Percentiles rank a stretch among this genome's conserved stretches.
phyloP scores from a whole-genome alignment of 192 early-diverging fungal genomes.

The Chytriomyces confervae region DNA sequence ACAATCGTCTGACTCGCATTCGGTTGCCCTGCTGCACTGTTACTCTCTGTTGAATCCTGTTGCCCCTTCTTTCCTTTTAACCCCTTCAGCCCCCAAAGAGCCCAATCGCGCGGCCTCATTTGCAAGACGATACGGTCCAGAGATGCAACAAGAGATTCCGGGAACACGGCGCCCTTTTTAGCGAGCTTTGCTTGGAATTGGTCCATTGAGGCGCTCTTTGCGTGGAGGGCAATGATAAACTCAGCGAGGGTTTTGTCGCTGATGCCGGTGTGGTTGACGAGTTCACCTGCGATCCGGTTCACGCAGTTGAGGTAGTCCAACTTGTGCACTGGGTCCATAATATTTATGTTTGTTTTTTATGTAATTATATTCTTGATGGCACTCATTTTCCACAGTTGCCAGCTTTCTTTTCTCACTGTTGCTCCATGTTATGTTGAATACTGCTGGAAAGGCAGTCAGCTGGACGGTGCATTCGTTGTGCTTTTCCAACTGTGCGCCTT shows the following conservation, averaged over 20 bases:
- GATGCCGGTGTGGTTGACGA: slow-evolving; percentile 90
- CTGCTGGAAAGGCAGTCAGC: too few species aligned
- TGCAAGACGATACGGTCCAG: slow-evolving; percentile 88
- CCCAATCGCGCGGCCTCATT: slow-evolving; percentile 59
- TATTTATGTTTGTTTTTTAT: too few species aligned
- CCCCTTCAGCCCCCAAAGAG: slow-evolving; percentile 4
- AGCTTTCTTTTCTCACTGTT: too few species aligned
- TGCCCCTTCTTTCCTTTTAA: slow-evolving; percentile 31
- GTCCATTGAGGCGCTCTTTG: slow-evolving; percentile 59
- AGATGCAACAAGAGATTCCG: slow-evolving; percentile 79
- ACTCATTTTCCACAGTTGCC: too few species aligned
- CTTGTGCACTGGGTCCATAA: neutral
- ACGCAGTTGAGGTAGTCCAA: slow-evolving; percentile 91
- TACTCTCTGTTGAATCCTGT: slow-evolving; percentile 27
- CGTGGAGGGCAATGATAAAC: slow-evolving; percentile 88
- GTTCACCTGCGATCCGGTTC: slow-evolving; percentile 86
- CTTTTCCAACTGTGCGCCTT: too few species aligned
- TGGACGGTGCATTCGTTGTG: too few species aligned
- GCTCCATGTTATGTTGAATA: too few species aligned
- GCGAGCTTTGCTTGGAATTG: slow-evolving; percentile 74
- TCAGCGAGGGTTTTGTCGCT: slow-evolving; percentile 90
- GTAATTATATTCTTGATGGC: too few species aligned
- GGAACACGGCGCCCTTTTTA: slow-evolving; percentile 81
- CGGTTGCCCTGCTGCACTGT: neutral
- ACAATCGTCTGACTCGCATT: neutral